Conservation (phyloP, 192 early-diverging fungal genomes). For the Coemansia sp. region DNA sequence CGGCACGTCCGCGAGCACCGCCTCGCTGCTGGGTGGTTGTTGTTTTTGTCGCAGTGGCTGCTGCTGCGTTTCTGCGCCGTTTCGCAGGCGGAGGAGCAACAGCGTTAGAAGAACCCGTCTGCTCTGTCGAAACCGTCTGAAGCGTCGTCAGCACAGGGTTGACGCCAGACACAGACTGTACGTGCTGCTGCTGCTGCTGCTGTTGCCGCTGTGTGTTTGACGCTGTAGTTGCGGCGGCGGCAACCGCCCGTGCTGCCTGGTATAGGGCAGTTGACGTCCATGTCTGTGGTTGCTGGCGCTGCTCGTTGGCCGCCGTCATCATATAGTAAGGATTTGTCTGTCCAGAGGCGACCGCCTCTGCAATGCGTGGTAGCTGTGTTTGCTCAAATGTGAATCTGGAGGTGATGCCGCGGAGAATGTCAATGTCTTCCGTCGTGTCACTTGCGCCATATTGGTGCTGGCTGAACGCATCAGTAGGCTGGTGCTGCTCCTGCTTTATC, state of each 20-base stretch:
- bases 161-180: neutral
- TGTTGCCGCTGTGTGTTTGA: neutral
- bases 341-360: neutral
- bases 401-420: neutral
- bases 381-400: conserved; percentile 2
- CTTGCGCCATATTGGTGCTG: conserved; percentile 6
- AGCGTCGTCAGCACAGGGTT: neutral
- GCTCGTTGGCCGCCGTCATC: conserved; percentile 23
- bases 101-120: conserved; percentile 12
- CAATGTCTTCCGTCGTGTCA: neutral
- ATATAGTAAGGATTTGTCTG: conserved; percentile 33
- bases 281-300: conserved; percentile 17
- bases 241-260: conserved; percentile 50
- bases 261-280: conserved; percentile 46
- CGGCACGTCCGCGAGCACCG: conserved; percentile 29
- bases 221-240: conserved; percentile 23
- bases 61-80: conserved; percentile 44
- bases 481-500: conserved; percentile 38
- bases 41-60: conserved; percentile 15
- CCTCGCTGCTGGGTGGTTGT: conserved; percentile 18
- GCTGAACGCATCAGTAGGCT: conserved; percentile 1
- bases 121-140: conserved; percentile 14
- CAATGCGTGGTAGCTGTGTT: conserved; percentile 13
- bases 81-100: conserved; percentile 23
- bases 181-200: conserved; percentile 13